Evolutionary conservation across 805 yeast species (phyloP), one percentile per base, ranked within the genome.

Genomic region (Saccharomycopsis sp.): DNA sequence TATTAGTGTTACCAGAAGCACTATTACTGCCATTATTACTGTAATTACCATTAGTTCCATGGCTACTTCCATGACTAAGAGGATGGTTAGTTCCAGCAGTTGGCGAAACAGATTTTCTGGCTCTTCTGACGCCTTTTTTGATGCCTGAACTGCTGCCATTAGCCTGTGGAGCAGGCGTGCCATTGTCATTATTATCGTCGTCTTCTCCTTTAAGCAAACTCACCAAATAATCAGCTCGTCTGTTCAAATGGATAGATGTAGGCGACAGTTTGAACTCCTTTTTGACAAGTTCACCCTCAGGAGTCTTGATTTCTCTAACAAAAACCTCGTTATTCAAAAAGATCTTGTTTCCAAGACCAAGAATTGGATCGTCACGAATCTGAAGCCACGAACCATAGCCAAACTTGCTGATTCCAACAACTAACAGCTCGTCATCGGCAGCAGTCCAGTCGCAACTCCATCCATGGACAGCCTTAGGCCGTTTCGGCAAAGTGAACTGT

Each of bases 311-410:
- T 55, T 72, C 78, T 54, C 71, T 73, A 3, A 70, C 69, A 1
- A 73, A 71, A 22, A 69, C 69, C 47, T 63, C 65, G 42, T 65
- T 64, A 58, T 77, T 81, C 65, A 94, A 76, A 67, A 83, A 94
- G 64, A 94, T 74, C 75, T 90, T 94, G 65, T 90, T 89, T 62
- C 89, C 87, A 61, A 94, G 76, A 9, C 91, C 92, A 59, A 94
- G 77, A 56, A 89, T 79, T 1, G 99, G 98, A 72, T 94, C 99
- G 73, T 94, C 99, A 68, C 99, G 79, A 52, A 94, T 92, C 67
- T 88, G 92, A 2, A 80, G 70, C 99, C 99, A 94, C 0, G 97
- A 85, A 17, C 98, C 98, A 70, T 90, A 92, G 0, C 99, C 99
- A 72, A 92, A 92, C 72, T 89, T 91, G 67, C 81, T 80, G 22